These are phyloP conservation scores for Noccaea bulbosa DNA, from an alignment of 345 rosid species.

Conservation along the genomic window DNA sequence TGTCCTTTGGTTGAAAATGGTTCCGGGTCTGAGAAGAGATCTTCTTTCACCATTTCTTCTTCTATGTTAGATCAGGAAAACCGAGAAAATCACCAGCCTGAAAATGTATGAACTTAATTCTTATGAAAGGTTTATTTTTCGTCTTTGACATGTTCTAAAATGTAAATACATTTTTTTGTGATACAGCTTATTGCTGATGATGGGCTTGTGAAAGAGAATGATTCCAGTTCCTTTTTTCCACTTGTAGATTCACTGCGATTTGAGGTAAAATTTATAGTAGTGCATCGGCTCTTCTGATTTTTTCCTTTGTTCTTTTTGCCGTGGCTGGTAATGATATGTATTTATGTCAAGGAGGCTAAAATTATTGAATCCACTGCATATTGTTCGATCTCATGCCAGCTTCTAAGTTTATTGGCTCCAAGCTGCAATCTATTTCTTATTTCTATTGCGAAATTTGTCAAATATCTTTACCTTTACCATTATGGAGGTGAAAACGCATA, in stretches of 20 bases:
- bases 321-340: conserved; percentile 7
- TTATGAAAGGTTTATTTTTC: conserved; percentile 8
- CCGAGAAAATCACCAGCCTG: conserved; percentile 40
- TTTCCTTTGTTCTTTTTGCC: conserved; percentile 8
- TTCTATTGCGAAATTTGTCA: conserved; percentile 10
- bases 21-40: conserved; percentile 37
- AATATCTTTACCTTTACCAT: conserved; percentile 3
- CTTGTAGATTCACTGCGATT: conserved; percentile 60
- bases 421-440: conserved; percentile 12
- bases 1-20: conserved; percentile 39
- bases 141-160: conserved; percentile 20
- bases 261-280: conserved; percentile 61
- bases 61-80: conserved; percentile 36
- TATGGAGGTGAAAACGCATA: conserved; percentile 14
- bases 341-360: conserved; percentile 21
- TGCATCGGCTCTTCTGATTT: conserved; percentile 24
- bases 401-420: conserved; percentile 20
- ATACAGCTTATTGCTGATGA: conserved; percentile 40
- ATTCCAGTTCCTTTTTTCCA: conserved; percentile 44
- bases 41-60: conserved; percentile 38
- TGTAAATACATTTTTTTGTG: not conserved
- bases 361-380: conserved; percentile 28
- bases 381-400: not conserved
- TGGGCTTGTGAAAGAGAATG: conserved; percentile 44
- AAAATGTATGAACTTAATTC: conserved; percentile 45